Conservation (phyloP, 176 grass and related monocot genomes). For the Dactylis glomerata region DNA sequence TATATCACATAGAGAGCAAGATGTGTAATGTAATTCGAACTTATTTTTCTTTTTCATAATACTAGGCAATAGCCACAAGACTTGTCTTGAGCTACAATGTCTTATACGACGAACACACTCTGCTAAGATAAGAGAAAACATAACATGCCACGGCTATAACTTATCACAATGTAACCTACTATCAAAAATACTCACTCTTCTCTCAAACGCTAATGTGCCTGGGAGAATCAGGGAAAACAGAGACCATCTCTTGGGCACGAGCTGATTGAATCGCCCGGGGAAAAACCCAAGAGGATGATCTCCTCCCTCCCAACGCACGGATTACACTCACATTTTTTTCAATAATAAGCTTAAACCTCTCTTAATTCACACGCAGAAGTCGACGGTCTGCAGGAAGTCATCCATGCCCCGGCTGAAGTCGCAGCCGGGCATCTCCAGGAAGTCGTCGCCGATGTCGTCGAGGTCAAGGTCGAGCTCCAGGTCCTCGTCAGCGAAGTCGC, state of each 20-base stretch:
- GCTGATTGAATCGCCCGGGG: slow-evolving; percentile 28
- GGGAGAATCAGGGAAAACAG: not conserved
- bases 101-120: slow-evolving; percentile 10
- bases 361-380: slow-evolving; percentile 52
- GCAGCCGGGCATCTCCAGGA: slow-evolving; percentile 28
- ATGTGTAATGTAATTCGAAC: not conserved
- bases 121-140: not conserved
- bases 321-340: not conserved
- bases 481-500: slow-evolving; percentile 25
- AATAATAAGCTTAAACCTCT: not conserved
- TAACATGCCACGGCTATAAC: slow-evolving; percentile 18
- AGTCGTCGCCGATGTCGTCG: slow-evolving; percentile 28
- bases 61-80: slow-evolving; percentile 27
- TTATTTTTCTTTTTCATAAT: slow-evolving; percentile 37
- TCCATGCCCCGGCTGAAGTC: slow-evolving; percentile 45
- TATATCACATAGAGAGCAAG: not conserved
- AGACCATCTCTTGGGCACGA: slow-evolving; percentile 31
- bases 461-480: slow-evolving; percentile 40
- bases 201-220: slow-evolving; percentile 16
- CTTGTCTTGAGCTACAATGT: slow-evolving; percentile 35
- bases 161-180: slow-evolving; percentile 45
- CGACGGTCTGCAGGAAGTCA: slow-evolving; percentile 28
- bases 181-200: slow-evolving; percentile 42
- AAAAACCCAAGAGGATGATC: slow-evolving; percentile 54
- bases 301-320: slow-evolving; percentile 6